A percentile compares a stretch with the other conserved stretches of the same genome.
Evolutionary conservation across 1,284 basidiomycete species (phyloP).

Genomic region (Omphalotus olearius): DNA sequence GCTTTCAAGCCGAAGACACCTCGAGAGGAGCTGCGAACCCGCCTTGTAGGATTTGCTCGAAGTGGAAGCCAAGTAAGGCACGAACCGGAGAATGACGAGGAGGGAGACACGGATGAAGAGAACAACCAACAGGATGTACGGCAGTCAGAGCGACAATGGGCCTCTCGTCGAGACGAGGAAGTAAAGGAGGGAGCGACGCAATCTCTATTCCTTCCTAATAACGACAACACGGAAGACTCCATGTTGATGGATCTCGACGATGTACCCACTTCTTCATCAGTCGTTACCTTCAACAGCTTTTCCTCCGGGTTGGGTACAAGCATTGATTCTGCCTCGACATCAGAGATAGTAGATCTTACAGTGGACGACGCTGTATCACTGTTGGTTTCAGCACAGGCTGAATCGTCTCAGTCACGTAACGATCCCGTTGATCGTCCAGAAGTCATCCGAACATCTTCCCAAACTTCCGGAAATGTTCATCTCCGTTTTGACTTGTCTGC

Average conservation of each 20-base stretch:
- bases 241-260: constrained; percentile 6
- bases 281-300: constrained; percentile 3
- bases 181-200: not conserved
- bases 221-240: constrained; percentile 4
- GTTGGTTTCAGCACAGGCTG: not conserved
- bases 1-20: constrained; percentile 2
- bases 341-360: constrained; percentile 12
- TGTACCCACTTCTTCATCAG: not conserved
- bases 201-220: constrained; percentile 9
- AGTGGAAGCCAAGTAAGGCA: constrained; percentile 11
- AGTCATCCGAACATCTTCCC: constrained; percentile 35
- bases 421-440: constrained; percentile 31
- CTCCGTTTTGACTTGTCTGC: constrained; percentile 43
- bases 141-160: not conserved
- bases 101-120: constrained; percentile 2
- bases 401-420: constrained; percentile 14
- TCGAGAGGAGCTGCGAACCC: constrained; percentile 8
- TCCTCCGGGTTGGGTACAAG: not conserved
- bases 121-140: not conserved
- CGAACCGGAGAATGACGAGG: not conserved
- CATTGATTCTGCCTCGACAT: constrained; percentile 2
- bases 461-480: constrained; percentile 28
- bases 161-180: not conserved
- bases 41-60: constrained; percentile 12
- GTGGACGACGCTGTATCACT: constrained; percentile 5